phyloP scores from a whole-genome alignment of 2,329 filamentous ascomycete genomes.

The Alternaria dauci region DNA sequence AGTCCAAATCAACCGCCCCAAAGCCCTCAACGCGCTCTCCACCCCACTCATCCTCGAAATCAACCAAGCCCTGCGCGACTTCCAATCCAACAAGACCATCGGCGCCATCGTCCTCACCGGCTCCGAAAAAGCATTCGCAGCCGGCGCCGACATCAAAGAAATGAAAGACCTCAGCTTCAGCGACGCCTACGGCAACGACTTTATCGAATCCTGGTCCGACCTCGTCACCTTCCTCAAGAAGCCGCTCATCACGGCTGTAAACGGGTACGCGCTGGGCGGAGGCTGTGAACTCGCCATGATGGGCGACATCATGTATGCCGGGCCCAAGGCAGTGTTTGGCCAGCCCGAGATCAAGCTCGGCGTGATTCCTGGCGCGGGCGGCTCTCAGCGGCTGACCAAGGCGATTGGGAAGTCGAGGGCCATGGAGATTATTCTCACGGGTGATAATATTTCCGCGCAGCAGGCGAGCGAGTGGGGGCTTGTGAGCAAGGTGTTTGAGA shows the following conservation, averaged over 20 bases:
- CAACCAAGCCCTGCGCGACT: constrained; percentile 51
- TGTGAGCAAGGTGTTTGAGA: constrained; percentile 81
- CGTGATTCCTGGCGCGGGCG: constrained; percentile 89
- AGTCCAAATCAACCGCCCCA: constrained; percentile 95
- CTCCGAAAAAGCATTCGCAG: constrained; percentile 77
- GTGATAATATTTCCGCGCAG: constrained; percentile 76
- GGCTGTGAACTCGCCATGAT: constrained; percentile 98
- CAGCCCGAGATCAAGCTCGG: constrained; percentile 98
- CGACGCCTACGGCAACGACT: constrained; percentile 84
- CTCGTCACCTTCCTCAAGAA: constrained; percentile 87
- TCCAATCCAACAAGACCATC: constrained; percentile 44
- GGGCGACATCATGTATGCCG: constrained; percentile 95
- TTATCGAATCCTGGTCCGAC: constrained; percentile 94
- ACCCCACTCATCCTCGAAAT: constrained; percentile 91
- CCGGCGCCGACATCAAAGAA: constrained; percentile 98
- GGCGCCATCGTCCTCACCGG: constrained; percentile 75
- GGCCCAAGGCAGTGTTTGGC: constrained; percentile 84
- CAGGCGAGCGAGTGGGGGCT: constrained; percentile 92
- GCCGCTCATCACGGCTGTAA: constrained; percentile 92
- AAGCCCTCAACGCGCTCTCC: constrained; percentile 92
- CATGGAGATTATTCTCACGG: constrained; percentile 59
- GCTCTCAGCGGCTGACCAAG: constrained; percentile 84
- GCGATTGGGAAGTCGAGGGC: constrained; percentile 61
- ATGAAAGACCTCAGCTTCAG: constrained; percentile 94
- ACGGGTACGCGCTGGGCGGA: constrained; percentile 91